Base-by-base conservation (phyloP, 805 yeast species). In the Zygosaccharomyces rouxii region DNA sequence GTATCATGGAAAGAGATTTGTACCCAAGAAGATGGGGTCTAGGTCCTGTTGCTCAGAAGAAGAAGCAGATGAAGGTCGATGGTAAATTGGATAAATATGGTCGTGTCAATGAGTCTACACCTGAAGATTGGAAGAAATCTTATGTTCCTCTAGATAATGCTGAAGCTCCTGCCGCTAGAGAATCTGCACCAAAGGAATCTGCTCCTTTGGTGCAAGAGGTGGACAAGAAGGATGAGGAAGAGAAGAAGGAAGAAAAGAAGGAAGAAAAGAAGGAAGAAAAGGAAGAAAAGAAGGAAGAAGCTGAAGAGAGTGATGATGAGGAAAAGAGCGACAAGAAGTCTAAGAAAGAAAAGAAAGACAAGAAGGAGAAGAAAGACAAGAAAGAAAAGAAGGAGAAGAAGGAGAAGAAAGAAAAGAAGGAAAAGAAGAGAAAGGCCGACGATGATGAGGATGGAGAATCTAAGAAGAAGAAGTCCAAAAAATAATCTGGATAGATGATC, bases 1-100 rank as follows among this genome's bases (percentile, higher is more conserved):
- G 98, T 77, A 94, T 94, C 63, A 94, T 94, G 99, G 99, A 94
- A 77, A 85, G 99, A 77, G 99, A 94, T 71, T 81, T 96, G 45
- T 94, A 94, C 72, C 99, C 99, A 74, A 86, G 99, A 80, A 85
- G 97, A 80, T 94, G 99, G 99, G 99, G 99, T 54, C 76, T 94
- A 62, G 99, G 99, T 62, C 99, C 99, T 62, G 88, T 90, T 68
- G 98, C 99, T 52, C 89, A 87, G 73, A 89, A 89, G 84, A 94
- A 94, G 86, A 94, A 94, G 80, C 96, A 92, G 77, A 76, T 94
- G 79, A 92, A 90, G 80, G 86, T 95, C 47, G 96, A 86, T 57
- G 99, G 98, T 65, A 92, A 94, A 74, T 82, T 94, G 66, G 99
- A 94, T 77, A 88, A 92, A 73, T 94, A 73, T 66, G 99, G 99